These are phyloP conservation scores for Coemansia sp. DNA, from an alignment of 192 early-diverging fungal genomes.

Conservation along the genomic window DNA sequence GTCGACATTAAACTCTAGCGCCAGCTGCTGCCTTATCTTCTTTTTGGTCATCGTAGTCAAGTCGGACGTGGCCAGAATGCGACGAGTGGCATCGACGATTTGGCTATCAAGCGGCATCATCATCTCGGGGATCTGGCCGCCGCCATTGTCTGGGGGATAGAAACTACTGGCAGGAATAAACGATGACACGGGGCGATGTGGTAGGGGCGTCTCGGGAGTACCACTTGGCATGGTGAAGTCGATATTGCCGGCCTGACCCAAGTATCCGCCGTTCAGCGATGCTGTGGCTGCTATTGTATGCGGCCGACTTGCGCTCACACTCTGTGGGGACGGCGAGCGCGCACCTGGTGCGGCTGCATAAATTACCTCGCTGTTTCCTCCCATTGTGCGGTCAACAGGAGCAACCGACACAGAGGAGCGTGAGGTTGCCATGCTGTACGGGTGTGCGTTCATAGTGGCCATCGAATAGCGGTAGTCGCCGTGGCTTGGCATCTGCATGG, in stretches of 20 bases:
- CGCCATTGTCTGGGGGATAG: background rate
- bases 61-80: constrained; percentile 67
- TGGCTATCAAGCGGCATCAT: constrained; percentile 66
- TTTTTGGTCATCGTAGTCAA: constrained; percentile 77
- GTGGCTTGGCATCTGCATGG: constrained; percentile 20
- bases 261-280: background rate
- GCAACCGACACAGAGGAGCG: background rate
- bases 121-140: constrained; percentile 14
- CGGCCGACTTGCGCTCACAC: background rate
- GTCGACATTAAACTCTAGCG: constrained; percentile 65
- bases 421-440: background rate
- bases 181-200: background rate
- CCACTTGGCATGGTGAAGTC: background rate
- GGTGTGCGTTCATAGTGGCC: constrained; percentile 18
- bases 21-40: constrained; percentile 72
- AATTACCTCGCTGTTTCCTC: background rate
- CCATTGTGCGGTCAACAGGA: background rate
- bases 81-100: constrained; percentile 63
- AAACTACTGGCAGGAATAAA: constrained; percentile 1
- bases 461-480: constrained; percentile 17
- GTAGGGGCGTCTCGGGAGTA: background rate
- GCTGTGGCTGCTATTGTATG: background rate
- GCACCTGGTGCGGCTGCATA: background rate
- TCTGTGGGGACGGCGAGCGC: background rate
- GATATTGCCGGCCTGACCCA: background rate